A percentile compares a stretch with the other conserved stretches of the same genome.
These are phyloP conservation scores for Beta corolliflora DNA, from an alignment of 179 eudicot genomes.

Conservation along the genomic window DNA sequence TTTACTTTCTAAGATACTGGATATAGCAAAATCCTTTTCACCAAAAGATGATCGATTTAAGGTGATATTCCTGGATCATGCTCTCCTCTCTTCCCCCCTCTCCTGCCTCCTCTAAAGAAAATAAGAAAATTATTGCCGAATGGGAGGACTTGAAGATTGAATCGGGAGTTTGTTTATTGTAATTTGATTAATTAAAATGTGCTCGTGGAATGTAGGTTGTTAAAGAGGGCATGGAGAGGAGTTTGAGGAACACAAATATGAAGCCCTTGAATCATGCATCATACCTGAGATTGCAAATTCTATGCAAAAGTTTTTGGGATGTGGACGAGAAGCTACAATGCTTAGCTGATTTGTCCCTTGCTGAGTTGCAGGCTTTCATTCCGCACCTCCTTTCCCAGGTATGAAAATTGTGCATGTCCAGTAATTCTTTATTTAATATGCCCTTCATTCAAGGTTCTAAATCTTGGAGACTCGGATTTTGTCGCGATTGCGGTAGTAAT, in stretches of 20 bases:
- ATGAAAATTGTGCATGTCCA: constrained; percentile 11
- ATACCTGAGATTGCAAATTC: constrained; percentile 80
- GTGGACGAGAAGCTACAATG: constrained; percentile 72
- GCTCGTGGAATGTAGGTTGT: constrained; percentile 58
- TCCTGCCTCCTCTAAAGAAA: not conserved
- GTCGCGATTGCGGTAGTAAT: too few species aligned
- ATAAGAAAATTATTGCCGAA: not conserved
- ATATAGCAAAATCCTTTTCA: constrained; percentile 57
- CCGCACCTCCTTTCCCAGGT: constrained; percentile 91
- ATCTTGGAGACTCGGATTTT: too few species aligned
- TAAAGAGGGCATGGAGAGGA: constrained; percentile 86
- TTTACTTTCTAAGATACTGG: constrained; percentile 72
- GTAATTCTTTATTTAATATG: not conserved
- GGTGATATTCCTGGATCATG: constrained; percentile 42
- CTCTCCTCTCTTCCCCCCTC: not conserved
- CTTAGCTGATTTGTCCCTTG: constrained; percentile 58
- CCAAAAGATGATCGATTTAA: constrained; percentile 86
- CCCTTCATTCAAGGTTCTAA: not conserved
- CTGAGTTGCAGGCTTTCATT: constrained; percentile 72
- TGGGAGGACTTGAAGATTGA: not conserved
- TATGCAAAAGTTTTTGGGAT: constrained; percentile 87
- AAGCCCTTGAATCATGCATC: constrained; percentile 87
- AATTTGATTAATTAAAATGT: not conserved
- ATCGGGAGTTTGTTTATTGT: not conserved
- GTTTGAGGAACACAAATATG: constrained; percentile 82